Conservation (phyloP, 768 basidiomycete genomes). For the Tylopilus felleus region DNA sequence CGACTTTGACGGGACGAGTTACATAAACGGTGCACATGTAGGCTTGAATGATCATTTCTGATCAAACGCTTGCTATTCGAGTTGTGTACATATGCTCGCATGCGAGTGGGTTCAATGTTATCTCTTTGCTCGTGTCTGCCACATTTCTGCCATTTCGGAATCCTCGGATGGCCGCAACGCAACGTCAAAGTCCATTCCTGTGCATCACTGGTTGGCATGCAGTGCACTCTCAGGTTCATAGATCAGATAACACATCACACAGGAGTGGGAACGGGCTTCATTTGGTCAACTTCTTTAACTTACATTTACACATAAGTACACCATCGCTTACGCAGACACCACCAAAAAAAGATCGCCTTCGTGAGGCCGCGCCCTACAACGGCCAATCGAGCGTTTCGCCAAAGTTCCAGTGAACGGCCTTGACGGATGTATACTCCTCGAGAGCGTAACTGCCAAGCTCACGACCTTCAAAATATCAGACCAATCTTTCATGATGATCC, state of each 20-base stretch:
- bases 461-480: conserved; percentile 51
- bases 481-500: neutral
- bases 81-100: neutral
- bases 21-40: conserved; percentile 9
- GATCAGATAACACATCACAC: neutral
- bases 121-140: conserved; percentile 23
- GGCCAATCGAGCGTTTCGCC: conserved; percentile 81
- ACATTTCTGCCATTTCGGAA: conserved; percentile 20
- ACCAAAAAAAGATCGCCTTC: neutral
- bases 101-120: conserved; percentile 7
- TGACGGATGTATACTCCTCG: conserved; percentile 80
- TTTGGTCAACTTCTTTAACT: conserved; percentile 10
- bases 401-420: conserved; percentile 86
- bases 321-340: neutral
- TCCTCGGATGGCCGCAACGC: neutral
- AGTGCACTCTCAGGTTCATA: conserved; percentile 1
- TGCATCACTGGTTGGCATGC: conserved; percentile 7
- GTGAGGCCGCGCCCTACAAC: conserved; percentile 36
- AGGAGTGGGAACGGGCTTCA: conserved; percentile 10
- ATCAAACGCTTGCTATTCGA: neutral
- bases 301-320: conserved; percentile 12
- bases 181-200: conserved; percentile 9
- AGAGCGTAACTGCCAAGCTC: conserved; percentile 85
- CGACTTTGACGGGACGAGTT: conserved; percentile 1
- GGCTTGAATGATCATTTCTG: neutral